Conservation (phyloP, 1,139 yeast species). For the Suhomyces yuchorum region DNA sequence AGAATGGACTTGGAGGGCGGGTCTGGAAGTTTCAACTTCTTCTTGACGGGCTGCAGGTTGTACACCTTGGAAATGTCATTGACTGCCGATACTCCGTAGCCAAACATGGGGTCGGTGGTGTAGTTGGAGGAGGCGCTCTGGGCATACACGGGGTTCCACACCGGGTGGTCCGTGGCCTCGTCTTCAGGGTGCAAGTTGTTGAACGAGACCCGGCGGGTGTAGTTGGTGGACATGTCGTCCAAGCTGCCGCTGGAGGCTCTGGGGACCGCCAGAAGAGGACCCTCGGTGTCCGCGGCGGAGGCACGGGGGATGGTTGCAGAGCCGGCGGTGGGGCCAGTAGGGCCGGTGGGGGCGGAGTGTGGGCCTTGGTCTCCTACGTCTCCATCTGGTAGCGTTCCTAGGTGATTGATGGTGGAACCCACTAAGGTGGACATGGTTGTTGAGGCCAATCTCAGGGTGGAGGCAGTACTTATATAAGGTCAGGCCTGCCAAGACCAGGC, state of each 20-base stretch:
- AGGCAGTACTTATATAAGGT: background rate
- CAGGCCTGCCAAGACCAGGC: slow-evolving; percentile 8
- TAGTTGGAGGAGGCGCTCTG: slow-evolving; percentile 1
- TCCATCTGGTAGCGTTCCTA: background rate
- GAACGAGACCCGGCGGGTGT: slow-evolving; percentile 47
- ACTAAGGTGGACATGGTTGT: slow-evolving; percentile 6
- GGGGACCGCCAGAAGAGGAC: background rate
- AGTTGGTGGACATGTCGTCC: background rate
- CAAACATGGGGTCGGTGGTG: slow-evolving; percentile 14
- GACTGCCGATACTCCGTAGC: slow-evolving; percentile 19
- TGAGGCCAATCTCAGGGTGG: background rate
- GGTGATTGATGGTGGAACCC: background rate
- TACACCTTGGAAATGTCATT: slow-evolving; percentile 22
- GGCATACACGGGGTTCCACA: slow-evolving; percentile 12
- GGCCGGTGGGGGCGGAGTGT: background rate
- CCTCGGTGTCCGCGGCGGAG: background rate
- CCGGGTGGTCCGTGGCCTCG: slow-evolving; percentile 6
- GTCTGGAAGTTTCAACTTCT: slow-evolving; percentile 26
- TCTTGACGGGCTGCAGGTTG: slow-evolving; percentile 16
- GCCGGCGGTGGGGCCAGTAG: background rate
- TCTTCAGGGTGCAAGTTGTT: slow-evolving; percentile 41
- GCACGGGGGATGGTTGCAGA: background rate
- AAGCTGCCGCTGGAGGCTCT: background rate
- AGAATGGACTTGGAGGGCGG: slow-evolving; percentile 45
- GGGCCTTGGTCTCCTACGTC: background rate